Conservation (phyloP, 164 flowering plant genomes). For the Akebia trifoliata region DNA sequence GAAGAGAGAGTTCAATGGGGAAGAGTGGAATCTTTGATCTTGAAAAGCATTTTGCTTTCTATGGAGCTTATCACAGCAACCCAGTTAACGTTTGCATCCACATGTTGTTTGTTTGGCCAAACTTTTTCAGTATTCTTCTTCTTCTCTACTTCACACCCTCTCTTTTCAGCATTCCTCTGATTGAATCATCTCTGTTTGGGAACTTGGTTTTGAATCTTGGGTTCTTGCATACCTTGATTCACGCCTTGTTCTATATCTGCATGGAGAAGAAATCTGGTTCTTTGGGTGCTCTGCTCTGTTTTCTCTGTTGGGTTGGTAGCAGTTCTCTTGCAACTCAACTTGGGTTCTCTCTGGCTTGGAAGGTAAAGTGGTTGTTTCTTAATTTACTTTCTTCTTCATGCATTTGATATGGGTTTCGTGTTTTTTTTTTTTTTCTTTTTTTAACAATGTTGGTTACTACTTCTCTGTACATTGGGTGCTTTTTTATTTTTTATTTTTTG, state of each 20-base stretch:
- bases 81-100: conserved; percentile 66
- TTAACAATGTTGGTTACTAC: too few relatives aligned
- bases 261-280: conserved; percentile 78
- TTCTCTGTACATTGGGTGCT: too few relatives aligned
- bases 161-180: conserved; percentile 21
- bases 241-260: conserved; percentile 46
- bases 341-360: conserved; percentile 75
- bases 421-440: too few relatives aligned
- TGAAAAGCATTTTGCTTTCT: conserved; percentile 88
- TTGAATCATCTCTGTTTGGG: conserved; percentile 12
- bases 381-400: too few relatives aligned
- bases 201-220: conserved; percentile 46
- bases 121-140: conserved; percentile 50
- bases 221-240: conserved; percentile 42
- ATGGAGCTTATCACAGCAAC: conserved; percentile 92
- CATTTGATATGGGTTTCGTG: too few relatives aligned
- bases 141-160: conserved; percentile 58
- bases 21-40: conserved; percentile 50
- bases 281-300: conserved; percentile 67
- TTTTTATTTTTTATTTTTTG: too few relatives aligned
- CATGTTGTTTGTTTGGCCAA: conserved; percentile 86
- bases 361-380: too few relatives aligned
- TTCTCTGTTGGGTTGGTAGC: conserved; percentile 63
- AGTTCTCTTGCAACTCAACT: conserved; percentile 44
- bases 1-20: conserved; percentile 21